Conservation (phyloP, 140 eudicot species). For the Artemisia princeps region DNA sequence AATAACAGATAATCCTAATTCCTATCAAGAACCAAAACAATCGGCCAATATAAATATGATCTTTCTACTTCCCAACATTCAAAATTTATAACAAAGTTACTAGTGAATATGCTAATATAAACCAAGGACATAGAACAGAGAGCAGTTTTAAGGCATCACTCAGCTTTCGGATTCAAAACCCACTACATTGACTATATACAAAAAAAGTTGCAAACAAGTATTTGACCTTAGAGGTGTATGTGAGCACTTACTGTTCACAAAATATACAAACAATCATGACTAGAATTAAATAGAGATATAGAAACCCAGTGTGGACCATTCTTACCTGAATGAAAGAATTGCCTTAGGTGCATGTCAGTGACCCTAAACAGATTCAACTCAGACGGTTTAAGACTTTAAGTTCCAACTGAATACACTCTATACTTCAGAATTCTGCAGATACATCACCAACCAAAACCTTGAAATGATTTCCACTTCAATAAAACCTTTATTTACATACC, state of each 20-base stretch:
- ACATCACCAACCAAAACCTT: neutral
- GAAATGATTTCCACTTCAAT: neutral
- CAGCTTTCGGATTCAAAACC: neutral
- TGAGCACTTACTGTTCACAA: no score
- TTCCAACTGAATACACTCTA: neutral
- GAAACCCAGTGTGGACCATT: neutral
- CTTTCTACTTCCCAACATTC: neutral
- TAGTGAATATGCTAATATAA: no score
- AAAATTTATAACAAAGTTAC: neutral
- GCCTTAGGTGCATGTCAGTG: slow-evolving; percentile 9
- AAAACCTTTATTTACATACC: neutral
- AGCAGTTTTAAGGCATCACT: neutral
- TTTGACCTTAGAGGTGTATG: no score
- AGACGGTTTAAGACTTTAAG: neutral
- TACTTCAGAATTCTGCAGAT: neutral
- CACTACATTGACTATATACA: neutral
- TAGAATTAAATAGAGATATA: no score
- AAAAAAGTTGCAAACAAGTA: neutral
- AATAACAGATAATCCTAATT: neutral
- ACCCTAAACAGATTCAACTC: neutral
- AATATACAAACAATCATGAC: no score
- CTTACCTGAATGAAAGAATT: slow-evolving; percentile 9
- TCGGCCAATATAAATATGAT: neutral
- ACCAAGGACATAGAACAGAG: neutral
- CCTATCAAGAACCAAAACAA: neutral